Evolutionary conservation across 805 yeast genomes (phyloP).

Genomic region (Candida hungchunana): DNA sequence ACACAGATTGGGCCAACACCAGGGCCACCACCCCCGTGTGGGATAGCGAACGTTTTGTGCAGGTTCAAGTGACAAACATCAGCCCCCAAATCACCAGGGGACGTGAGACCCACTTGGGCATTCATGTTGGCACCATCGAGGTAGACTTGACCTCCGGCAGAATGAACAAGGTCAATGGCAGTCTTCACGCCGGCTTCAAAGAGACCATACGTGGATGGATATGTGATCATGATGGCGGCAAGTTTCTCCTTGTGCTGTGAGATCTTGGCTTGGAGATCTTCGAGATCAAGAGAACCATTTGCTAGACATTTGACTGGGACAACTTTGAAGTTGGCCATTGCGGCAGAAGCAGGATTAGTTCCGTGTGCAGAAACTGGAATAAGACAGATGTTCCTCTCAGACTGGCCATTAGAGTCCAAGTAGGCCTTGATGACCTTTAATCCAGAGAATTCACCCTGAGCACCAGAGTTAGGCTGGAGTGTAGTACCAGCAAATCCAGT

Average conservation of each 20-base stretch:
- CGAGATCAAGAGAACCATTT: conserved; percentile 83
- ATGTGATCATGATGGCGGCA: conserved; percentile 94
- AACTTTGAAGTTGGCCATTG: conserved; percentile 94
- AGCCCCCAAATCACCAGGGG: conserved; percentile 97
- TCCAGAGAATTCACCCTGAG: conserved; percentile 97
- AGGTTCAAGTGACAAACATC: conserved; percentile 96
- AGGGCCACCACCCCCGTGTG: conserved; percentile 99
- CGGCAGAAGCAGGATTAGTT: conserved; percentile 97
- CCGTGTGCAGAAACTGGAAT: conserved; percentile 98
- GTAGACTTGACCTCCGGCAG: conserved; percentile 91
- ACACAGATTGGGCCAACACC: conserved; percentile 99
- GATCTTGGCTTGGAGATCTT: conserved; percentile 71
- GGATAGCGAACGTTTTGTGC: conserved; percentile 96
- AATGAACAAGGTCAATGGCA: conserved; percentile 84
- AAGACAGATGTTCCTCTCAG: conserved; percentile 76
- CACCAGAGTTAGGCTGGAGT: conserved; percentile 95
- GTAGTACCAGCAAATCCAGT: conserved; percentile 93
- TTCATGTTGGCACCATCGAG: conserved; percentile 99
- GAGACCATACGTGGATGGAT: conserved; percentile 95
- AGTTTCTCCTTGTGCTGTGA: conserved; percentile 60
- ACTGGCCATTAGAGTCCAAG: conserved; percentile 64
- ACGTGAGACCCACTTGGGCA: conserved; percentile 95
- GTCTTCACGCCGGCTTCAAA: conserved; percentile 87
- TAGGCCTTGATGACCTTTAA: conserved; percentile 79
- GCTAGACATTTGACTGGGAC: conserved; percentile 83